Evolutionary conservation across 257 asterid genomes (phyloP), one percentile per base, ranked within the genome.

Genomic region (Linaria vulgaris): DNA sequence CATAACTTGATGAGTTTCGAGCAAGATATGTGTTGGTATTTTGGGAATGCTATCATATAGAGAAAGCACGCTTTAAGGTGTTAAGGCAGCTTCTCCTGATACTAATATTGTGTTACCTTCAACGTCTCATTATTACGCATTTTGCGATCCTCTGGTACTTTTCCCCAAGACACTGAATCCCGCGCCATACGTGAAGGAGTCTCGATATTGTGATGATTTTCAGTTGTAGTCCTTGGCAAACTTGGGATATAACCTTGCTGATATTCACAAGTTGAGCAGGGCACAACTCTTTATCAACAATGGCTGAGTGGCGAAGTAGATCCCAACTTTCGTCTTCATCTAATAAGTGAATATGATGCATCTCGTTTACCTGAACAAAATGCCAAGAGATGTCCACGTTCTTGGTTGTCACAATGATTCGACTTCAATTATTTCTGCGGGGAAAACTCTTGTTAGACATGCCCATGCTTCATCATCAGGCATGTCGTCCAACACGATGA

Each of bases 151-250:
- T 66, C 44, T 9, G 34, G 64, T 1, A 71, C 37, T 14, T 51
- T 16, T 21, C 3, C 17, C 80, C 76, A 75, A 11, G 11, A 61
- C 19, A 13, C 9, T 2, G 12, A 5, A 3, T 39, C 17, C 8
- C 9, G 14, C 51, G 1, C n/a, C 13, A 10, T 14, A 15, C 9
- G 64, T 21, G 34, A 76, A 63, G 20, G 59, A 6, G 8, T 66
- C 67, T 0, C 67, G 72, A 14, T n/a, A 63, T 17, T n/a, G 53
- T 16, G 30, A 53, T 56, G 10, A 72, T 49, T 10, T 71, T 65
- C 0, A 75, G 56, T 4, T 73, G 76, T 6, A 70, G 71, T 12
- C 80, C 80, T 19, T 39, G 21, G 37, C 81, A 72, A 9, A 58
- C 64, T 8, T 16, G 8, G 6, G 66, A 75, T 51, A 72, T 76